These are phyloP conservation scores for Suillus paluster DNA, from an alignment of 768 basidiomycete species.

Conservation along the genomic window DNA sequence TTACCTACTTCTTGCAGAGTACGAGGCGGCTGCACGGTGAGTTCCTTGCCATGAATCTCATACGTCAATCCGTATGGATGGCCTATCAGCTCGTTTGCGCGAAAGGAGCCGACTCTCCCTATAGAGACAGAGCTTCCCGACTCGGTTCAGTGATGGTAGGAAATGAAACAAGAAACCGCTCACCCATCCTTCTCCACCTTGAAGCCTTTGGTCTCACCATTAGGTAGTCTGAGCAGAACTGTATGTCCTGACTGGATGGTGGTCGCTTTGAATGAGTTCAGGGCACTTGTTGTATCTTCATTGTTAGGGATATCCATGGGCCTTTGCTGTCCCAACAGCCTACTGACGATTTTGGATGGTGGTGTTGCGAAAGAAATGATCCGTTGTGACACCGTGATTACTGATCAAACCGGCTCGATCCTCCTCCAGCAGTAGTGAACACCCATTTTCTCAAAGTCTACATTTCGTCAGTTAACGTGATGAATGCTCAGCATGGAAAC, in stretches of 20 bases:
- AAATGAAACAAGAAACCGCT: constrained; percentile 30
- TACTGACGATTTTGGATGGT: neutral
- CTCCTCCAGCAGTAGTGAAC: neutral
- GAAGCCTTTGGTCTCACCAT: constrained; percentile 74
- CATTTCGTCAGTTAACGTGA: neutral
- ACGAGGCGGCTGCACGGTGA: constrained; percentile 63
- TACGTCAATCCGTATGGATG: constrained; percentile 89
- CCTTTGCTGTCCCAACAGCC: neutral
- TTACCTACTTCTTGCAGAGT: constrained; percentile 81
- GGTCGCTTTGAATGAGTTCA: constrained; percentile 18
- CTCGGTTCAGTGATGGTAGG: constrained; percentile 8
- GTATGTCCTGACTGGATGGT: constrained; percentile 71
- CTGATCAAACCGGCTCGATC: no score
- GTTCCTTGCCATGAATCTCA: constrained; percentile 77
- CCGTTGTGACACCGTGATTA: neutral
- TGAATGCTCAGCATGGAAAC: neutral
- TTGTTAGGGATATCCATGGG: constrained; percentile 19
- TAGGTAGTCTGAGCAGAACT: constrained; percentile 81
- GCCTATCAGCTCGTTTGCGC: constrained; percentile 74
- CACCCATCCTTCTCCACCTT: constrained; percentile 77
- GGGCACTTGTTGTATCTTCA: constrained; percentile 13
- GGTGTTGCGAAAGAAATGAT: constrained; percentile 5
- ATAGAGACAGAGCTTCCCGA: constrained; percentile 64
- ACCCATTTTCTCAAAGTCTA: neutral
- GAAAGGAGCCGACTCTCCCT: constrained; percentile 88